Percentiles rank a stretch among this genome's conserved stretches.
Conservation (phyloP, 495 filamentous ascomycete genomes). For the Aspergillus sclerotioniger region DNA sequence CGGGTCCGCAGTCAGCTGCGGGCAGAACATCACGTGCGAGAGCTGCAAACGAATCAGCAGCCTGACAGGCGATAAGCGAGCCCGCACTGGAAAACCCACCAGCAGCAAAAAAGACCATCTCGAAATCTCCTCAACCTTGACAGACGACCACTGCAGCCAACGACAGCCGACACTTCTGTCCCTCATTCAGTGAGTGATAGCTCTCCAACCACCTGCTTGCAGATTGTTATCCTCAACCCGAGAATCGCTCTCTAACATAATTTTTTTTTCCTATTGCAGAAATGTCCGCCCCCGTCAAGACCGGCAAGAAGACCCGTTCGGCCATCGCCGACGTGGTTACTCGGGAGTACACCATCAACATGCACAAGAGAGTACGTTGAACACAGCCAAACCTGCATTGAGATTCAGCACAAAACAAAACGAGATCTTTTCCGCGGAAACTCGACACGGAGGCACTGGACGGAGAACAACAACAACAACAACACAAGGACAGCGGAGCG, state of each 20-base stretch:
- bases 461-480: slow-evolving; percentile 22
- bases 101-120: slow-evolving; percentile 29
- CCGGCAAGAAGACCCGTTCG: slow-evolving; percentile 77
- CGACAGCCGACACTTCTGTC: slow-evolving; percentile 41
- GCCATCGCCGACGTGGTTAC: slow-evolving; percentile 98
- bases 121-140: slow-evolving; percentile 29
- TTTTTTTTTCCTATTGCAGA: slow-evolving; percentile 35
- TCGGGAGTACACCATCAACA: slow-evolving; percentile 99
- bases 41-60: slow-evolving; percentile 28
- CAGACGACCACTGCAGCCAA: slow-evolving; percentile 44
- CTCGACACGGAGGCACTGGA: slow-evolving; percentile 23
- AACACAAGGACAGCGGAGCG: slow-evolving; percentile 1
- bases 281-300: slow-evolving; percentile 64
- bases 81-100: slow-evolving; percentile 42
- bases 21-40: neutral
- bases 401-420: slow-evolving; percentile 1
- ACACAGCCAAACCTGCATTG: slow-evolving; percentile 11
- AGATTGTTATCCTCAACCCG: neutral
- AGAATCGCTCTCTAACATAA: slow-evolving; percentile 20
- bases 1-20: neutral
- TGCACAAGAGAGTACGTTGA: slow-evolving; percentile 97
- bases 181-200: slow-evolving; percentile 40
- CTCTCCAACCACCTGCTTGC: neutral
- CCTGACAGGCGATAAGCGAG: slow-evolving; percentile 39
- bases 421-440: slow-evolving; percentile 11